Evolutionary conservation across 2,329 filamentous ascomycete species (phyloP).

Genomic region (Monosporascus sp.): DNA sequence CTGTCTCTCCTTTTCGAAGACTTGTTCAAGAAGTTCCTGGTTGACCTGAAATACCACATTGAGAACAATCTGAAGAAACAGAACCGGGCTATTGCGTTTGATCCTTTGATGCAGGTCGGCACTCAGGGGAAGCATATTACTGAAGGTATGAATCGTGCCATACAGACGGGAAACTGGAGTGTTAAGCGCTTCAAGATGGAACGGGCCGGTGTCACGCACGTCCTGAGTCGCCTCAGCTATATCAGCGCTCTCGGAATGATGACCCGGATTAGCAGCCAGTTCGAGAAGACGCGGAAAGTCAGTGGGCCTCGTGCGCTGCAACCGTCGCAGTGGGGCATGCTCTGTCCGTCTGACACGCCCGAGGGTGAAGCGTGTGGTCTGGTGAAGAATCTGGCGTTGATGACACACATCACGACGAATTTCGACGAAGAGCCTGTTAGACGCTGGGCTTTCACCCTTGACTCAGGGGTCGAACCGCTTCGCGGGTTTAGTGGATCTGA

Average conservation of each 20-base stretch:
- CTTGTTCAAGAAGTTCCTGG: slow-evolving; percentile 91
- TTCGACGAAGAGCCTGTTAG: slow-evolving; percentile 88
- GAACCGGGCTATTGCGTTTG: slow-evolving; percentile 80
- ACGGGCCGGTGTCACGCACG: slow-evolving; percentile 90
- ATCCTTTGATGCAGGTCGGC: slow-evolving; percentile 78
- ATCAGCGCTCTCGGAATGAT: slow-evolving; percentile 98
- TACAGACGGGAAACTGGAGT: slow-evolving; percentile 96
- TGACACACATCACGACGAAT: slow-evolving; percentile 98
- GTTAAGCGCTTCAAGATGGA: slow-evolving; percentile 99
- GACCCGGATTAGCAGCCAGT: slow-evolving; percentile 97
- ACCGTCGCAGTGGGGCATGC: slow-evolving; percentile 96
- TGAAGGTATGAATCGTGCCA: slow-evolving; percentile 88
- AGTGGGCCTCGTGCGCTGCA: slow-evolving; percentile 92
- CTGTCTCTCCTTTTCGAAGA: slow-evolving; percentile 93
- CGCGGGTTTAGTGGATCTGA: slow-evolving; percentile 70
- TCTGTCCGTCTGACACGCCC: slow-evolving; percentile 94
- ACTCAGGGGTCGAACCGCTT: slow-evolving; percentile 75
- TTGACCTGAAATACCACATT: slow-evolving; percentile 84
- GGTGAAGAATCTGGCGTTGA: slow-evolving; percentile 94
- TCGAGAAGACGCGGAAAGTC: slow-evolving; percentile 97
- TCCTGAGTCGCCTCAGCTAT: slow-evolving; percentile 91
- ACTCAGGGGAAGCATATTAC: slow-evolving; percentile 85
- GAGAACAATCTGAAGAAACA: slow-evolving; percentile 95
- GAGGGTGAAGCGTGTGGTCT: slow-evolving; percentile 98
- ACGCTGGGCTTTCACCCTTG: slow-evolving; percentile 79